Evolutionary conservation across 441 rosid genomes (phyloP), one percentile per base, ranked within the genome.

Genomic region (Populus hybrid): DNA sequence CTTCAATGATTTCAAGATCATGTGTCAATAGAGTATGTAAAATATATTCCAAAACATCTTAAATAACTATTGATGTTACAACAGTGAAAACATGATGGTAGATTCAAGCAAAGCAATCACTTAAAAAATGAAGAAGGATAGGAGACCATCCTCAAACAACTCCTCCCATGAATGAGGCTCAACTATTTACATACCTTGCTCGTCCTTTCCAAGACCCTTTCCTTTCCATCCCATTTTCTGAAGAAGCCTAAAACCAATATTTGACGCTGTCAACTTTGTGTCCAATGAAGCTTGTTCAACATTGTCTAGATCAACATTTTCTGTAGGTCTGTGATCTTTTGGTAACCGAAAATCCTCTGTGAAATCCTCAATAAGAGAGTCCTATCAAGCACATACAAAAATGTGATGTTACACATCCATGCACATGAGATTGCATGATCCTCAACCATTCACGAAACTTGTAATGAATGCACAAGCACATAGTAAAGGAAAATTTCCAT

Each of bases 171-270:
- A 23, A 6, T 33, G 14, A 53, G 69, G 40, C 73, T 45, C 64
- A 71, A 29, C 21, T 9, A 70, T 38, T 18, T 72, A 68, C 82
- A 64, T 83, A 95, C 99, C 99, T 83, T 94, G 97, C 83, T 95
- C 99, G 76, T 92, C 87, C 89, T 90, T 95, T 42, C 99, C 99
- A 5, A 93, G 91, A 68, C 98, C 98, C 82, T 92, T 92, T 65
- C 98, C 99, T 83, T 91, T 95, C 99, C 98, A 95, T 21, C 99
- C 98, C 98, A 95, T 95, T 80, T 93, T 95, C 76, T 92, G 97
- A 77, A 95, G 95, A 80, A 95, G 98, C 79, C 92, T 92, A 84
- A 91, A 95, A 68, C 99, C 98, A 21, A 95, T 79, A 82, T 95
- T 95, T 23, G 97, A 86, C 0, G 94, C 90, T 7, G 95, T 80